phyloP scores from a whole-genome alignment of 345 rosid genomes.

The Cardamine occulta region DNA sequence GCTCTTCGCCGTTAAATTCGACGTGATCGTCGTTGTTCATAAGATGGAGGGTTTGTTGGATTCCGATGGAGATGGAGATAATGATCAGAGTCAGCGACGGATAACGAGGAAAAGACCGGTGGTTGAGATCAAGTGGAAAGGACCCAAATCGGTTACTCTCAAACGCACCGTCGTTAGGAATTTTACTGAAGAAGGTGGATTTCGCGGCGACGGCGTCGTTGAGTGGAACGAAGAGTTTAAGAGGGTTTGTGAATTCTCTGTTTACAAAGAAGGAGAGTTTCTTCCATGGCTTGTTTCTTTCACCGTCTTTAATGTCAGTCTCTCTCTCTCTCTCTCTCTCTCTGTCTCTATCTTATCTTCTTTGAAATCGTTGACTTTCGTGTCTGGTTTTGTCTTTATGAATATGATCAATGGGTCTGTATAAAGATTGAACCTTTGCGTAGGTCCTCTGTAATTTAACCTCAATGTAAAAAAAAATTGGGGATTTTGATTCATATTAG shows the following conservation, averaged over 20 bases:
- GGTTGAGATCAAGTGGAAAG: conserved; percentile 66
- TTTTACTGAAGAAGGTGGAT: conserved; percentile 54
- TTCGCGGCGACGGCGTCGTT: conserved; percentile 52
- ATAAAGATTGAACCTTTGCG: conserved; percentile 16
- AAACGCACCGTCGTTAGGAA: conserved; percentile 46
- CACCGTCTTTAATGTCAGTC: conserved; percentile 57
- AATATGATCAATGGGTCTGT: background rate
- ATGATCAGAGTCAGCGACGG: conserved; percentile 24
- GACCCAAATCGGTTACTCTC: conserved; percentile 49
- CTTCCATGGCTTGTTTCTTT: conserved; percentile 60
- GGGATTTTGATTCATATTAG: conserved; percentile 13
- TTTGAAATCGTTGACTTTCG: background rate
- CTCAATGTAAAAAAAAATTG: background rate
- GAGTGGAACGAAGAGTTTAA: conserved; percentile 70
- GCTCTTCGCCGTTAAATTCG: conserved; percentile 51
- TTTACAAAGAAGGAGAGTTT: conserved; percentile 48
- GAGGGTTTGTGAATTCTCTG: conserved; percentile 55
- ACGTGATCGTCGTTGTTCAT: conserved; percentile 46
- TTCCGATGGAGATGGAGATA: conserved; percentile 27
- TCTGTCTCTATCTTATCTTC: background rate
- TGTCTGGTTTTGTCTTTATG: conserved; percentile 4
- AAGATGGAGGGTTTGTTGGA: conserved; percentile 50
- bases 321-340: conserved; percentile 18
- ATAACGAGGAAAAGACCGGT: conserved; percentile 46
- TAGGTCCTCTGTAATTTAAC: conserved; percentile 13